Conservation (phyloP, 2,329 filamentous ascomycete genomes). For the Ceratocystis papillata region DNA sequence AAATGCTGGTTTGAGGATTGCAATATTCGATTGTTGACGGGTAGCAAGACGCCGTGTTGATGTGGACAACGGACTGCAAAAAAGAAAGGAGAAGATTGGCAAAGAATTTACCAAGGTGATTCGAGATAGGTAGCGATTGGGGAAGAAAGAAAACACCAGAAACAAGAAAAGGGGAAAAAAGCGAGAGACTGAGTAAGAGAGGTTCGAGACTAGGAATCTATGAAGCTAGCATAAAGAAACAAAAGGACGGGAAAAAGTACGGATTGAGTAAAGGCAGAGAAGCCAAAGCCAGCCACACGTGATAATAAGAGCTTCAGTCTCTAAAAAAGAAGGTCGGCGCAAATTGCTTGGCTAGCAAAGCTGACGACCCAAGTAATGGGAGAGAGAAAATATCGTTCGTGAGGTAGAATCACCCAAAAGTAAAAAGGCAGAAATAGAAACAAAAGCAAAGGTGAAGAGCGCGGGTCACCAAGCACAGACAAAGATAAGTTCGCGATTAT, state of each 20-base stretch:
- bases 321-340: not conserved
- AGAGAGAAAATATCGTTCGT: too few species aligned
- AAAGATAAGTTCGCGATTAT: not conserved
- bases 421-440: too few species aligned
- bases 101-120: not conserved
- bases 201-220: not conserved
- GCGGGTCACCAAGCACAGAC: not conserved
- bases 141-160: not conserved
- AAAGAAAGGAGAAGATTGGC: not conserved
- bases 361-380: too few species aligned
- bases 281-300: conserved; percentile 11
- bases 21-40: not conserved
- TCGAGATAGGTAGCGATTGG: not conserved
- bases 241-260: conserved; percentile 10
- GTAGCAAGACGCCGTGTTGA: not conserved
- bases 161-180: conserved; percentile 5
- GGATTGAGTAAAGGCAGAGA: conserved; percentile 18
- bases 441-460: not conserved
- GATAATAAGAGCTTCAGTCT: not conserved
- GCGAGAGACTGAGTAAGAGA: not conserved
- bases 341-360: not conserved
- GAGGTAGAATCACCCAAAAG: too few species aligned
- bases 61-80: not conserved
- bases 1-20: not conserved
- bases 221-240: conserved; percentile 11